Evolutionary conservation across 805 yeast genomes (phyloP).

Genomic region (Zygoascus ofunaensis): DNA sequence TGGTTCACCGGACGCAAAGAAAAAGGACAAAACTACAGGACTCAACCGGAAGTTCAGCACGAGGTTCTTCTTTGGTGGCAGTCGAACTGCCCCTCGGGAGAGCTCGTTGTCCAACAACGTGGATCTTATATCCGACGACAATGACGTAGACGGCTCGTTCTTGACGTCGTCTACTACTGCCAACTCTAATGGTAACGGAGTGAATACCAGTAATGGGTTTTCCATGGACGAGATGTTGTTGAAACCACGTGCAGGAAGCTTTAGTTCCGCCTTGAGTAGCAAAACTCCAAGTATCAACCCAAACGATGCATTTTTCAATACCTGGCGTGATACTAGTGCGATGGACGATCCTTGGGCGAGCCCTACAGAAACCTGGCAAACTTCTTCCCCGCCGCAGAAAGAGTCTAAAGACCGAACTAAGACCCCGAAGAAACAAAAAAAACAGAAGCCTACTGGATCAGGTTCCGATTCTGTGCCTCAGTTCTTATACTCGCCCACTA

Average conservation of each 20-base stretch:
- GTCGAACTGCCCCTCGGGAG: background rate
- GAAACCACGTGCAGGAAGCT: constrained; percentile 17
- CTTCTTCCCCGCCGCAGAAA: background rate
- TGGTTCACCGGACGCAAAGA: background rate
- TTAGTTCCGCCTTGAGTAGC: constrained; percentile 7
- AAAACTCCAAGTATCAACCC: constrained; percentile 6
- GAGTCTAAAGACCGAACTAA: background rate
- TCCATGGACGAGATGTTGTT: background rate
- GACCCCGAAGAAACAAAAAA: background rate
- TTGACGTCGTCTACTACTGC: background rate
- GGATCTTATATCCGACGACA: background rate
- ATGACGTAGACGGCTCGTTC: background rate
- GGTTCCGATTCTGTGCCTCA: background rate
- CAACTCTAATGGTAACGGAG: background rate
- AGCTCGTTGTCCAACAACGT: background rate
- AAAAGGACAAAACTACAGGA: background rate
- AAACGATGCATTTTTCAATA: constrained; percentile 5
- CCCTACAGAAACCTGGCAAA: background rate
- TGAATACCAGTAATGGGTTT: background rate
- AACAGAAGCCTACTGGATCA: background rate
- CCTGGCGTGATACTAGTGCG: constrained; percentile 6
- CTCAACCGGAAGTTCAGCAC: constrained; percentile 7
- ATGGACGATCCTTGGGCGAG: background rate
- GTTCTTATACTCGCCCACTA: background rate
- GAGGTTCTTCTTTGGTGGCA: constrained; percentile 16